A percentile compares a stretch with the other conserved stretches of the same genome.
Evolutionary conservation across 805 yeast genomes (phyloP).

Genomic region (Ogataea ramenticola): DNA sequence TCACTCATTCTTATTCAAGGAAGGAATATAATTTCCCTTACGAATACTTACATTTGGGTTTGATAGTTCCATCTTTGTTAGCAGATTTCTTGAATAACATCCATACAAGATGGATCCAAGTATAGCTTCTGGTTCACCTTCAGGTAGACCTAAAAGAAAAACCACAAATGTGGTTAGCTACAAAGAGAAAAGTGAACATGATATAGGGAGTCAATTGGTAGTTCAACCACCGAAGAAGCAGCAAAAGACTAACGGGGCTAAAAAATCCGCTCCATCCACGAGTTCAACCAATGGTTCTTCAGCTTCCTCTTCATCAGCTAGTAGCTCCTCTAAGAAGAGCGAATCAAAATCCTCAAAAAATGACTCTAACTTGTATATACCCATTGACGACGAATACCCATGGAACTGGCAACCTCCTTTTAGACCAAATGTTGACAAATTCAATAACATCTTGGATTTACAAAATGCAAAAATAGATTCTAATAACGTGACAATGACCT

Average conservation of each 20-base stretch:
- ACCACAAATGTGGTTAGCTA: constrained; percentile 26
- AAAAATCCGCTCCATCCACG: too few relatives aligned
- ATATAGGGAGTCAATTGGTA: constrained; percentile 2
- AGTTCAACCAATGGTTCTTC: neutral
- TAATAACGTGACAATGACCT: constrained; percentile 30
- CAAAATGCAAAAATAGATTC: constrained; percentile 32
- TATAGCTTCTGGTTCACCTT: neutral
- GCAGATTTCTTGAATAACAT: neutral
- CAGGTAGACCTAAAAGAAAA: constrained; percentile 22
- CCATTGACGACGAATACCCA: constrained; percentile 30
- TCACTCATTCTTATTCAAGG: too few relatives aligned
- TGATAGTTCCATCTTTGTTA: too few relatives aligned
- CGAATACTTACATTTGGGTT: too few relatives aligned
- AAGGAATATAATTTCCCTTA: too few relatives aligned
- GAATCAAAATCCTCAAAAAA: constrained; percentile 4
- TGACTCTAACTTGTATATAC: constrained; percentile 10
- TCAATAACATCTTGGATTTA: constrained; percentile 36
- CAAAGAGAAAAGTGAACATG: constrained; percentile 25
- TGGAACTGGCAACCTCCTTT: constrained; percentile 46
- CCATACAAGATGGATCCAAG: neutral
- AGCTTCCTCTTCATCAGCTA: neutral
- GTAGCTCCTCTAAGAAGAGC: neutral
- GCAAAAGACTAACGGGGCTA: neutral
- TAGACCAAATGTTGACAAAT: constrained; percentile 25
- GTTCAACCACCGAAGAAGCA: neutral